Evolutionary conservation across 768 basidiomycete genomes (phyloP), one percentile per base, ranked within the genome.

Genomic region (Pleurotus giganteus): DNA sequence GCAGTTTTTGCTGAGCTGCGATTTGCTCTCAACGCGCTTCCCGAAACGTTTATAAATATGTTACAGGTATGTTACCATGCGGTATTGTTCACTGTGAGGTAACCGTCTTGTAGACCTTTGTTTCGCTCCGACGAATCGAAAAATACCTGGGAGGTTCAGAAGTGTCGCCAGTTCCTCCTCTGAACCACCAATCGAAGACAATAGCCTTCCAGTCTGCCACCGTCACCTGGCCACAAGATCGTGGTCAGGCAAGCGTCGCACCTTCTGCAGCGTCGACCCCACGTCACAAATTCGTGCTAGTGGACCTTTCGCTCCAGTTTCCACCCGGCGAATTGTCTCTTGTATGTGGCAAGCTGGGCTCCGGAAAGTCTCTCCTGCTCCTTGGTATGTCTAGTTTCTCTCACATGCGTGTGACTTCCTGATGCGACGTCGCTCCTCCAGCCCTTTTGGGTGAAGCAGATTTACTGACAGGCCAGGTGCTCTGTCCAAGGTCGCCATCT

Each of bases 381-480:
- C 75, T 89, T 28, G 79, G 89, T 80, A 58, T 15, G 65, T 64
- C 23, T 23, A 13, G 17, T 50, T 47, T 47, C 4, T 5, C 4
- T 46, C n/a, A 32, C 13, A 24, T 19, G 21, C 27, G 23, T 43
- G 26, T 32, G 17, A 27, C 21, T 27, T 39, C 17, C 54, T 64
- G 60, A 63, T 44, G 19, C 46, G 26, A 51, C 54, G 29, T 15
- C 27, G 9, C 32, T 29, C 4, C 42, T 47, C 7, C 60, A 85
- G 88, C 87, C 5, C 80, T 97, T 36, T 78, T 98, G 3, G 94
- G 94, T 23, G 93, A 95, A 74, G 88, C 90, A 4, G 93, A 95
- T 69, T 60, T 95, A 12, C 71, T 97, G 7, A 73, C 87, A 17
- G 94, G 94, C 0, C 89, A 94, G 62, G 69, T 94, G 29, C 60